Conservation (phyloP, 164 flowering plant genomes). For the Buxus sempervirens region DNA sequence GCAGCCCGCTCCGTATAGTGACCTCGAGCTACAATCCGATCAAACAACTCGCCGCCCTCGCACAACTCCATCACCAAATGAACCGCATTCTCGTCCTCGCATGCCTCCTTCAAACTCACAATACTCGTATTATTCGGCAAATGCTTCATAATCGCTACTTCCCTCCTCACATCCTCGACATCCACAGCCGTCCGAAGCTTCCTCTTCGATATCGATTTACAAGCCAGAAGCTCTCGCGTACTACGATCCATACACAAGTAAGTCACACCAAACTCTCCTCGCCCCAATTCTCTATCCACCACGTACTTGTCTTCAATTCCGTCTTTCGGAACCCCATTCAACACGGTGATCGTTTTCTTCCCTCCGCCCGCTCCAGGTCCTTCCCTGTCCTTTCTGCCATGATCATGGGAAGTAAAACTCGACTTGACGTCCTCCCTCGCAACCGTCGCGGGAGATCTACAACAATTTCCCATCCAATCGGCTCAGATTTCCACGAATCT, state of each 20-base stretch:
- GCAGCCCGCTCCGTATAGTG: conserved; percentile 78
- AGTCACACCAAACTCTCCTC: conserved; percentile 81
- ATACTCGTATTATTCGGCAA: conserved; percentile 66
- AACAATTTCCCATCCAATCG: conserved; percentile 68
- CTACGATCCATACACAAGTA: conserved; percentile 58
- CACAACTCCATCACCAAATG: conserved; percentile 88
- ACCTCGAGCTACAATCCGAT: conserved; percentile 76
- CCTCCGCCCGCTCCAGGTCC: conserved; percentile 11
- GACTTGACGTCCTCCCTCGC: conserved; percentile 77
- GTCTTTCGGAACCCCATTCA: conserved; percentile 43
- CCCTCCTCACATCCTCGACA: conserved; percentile 74
- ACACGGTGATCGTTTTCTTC: conserved; percentile 48
- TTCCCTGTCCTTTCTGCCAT: conserved; percentile 32
- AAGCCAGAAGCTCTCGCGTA: conserved; percentile 53
- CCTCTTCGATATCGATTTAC: conserved; percentile 78
- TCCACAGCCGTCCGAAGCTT: conserved; percentile 79
- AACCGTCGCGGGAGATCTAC: conserved; percentile 82
- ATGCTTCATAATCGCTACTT: conserved; percentile 79
- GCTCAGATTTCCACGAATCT: background rate
- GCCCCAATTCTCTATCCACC: conserved; percentile 67
- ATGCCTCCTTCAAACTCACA: conserved; percentile 70
- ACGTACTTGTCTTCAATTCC: conserved; percentile 62
- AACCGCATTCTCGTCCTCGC: conserved; percentile 82
- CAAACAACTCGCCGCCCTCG: conserved; percentile 80
- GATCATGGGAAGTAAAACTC: conserved; percentile 44